These are phyloP conservation scores for Moringa oleifera DNA, from an alignment of 345 rosid genomes.

Conservation along the genomic window DNA sequence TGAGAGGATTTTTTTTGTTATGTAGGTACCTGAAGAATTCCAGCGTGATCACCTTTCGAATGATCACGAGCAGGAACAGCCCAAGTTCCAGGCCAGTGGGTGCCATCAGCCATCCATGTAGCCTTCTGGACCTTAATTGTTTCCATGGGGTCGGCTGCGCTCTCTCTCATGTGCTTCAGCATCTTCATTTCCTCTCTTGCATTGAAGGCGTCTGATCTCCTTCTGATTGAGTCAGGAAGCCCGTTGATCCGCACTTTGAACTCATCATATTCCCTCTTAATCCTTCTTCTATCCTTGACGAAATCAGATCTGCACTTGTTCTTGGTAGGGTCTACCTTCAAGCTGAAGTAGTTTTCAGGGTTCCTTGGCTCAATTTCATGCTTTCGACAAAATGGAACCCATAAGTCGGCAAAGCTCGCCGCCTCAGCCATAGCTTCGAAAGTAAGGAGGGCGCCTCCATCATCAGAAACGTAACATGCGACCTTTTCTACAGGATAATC, in stretches of 20 bases:
- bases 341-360: constrained; percentile 72
- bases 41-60: constrained; percentile 91
- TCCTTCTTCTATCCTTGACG: constrained; percentile 79
- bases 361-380: constrained; percentile 86
- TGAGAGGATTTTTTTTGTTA: not conserved
- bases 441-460: constrained; percentile 90
- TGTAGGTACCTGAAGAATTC: constrained; percentile 55
- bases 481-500: constrained; percentile 92
- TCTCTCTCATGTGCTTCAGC: constrained; percentile 77
- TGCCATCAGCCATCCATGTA: constrained; percentile 99
- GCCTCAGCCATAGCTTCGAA: constrained; percentile 99
- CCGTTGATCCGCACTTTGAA: constrained; percentile 91
- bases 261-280: constrained; percentile 90
- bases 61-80: constrained; percentile 51
- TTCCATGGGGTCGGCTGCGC: constrained; percentile 64
- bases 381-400: constrained; percentile 95
- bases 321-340: constrained; percentile 84
- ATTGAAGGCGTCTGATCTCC: constrained; percentile 92
- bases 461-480: constrained; percentile 81
- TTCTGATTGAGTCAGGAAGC: constrained; percentile 79
- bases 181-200: constrained; percentile 96
- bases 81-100: constrained; percentile 98
- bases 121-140: constrained; percentile 65
- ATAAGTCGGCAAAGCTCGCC: constrained; percentile 83
- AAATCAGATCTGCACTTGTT: constrained; percentile 79